phyloP scores from a whole-genome alignment of 176 grass and related monocot species.

The Alloteropsis semialata region DNA sequence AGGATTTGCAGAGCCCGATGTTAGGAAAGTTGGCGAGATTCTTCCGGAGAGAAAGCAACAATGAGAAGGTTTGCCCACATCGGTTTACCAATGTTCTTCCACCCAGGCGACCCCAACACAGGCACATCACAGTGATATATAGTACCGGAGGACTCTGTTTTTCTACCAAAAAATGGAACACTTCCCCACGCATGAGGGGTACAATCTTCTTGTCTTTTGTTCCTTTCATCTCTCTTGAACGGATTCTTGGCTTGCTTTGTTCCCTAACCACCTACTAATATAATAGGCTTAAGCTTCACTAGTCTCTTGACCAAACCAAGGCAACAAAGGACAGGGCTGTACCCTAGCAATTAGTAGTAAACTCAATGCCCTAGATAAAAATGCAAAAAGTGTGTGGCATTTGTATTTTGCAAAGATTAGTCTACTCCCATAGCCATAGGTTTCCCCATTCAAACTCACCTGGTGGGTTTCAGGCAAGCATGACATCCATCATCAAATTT shows the following conservation, averaged over 20 bases:
- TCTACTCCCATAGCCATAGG: not conserved
- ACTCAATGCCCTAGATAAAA: slow-evolving; percentile 18
- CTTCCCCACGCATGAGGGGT: slow-evolving; percentile 32
- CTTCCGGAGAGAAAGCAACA: slow-evolving; percentile 38
- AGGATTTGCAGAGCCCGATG: slow-evolving; percentile 3
- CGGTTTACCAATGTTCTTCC: slow-evolving; percentile 31
- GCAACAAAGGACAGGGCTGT: slow-evolving; percentile 4
- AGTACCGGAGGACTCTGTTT: slow-evolving; percentile 5
- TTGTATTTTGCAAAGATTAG: not conserved
- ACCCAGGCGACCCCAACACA: slow-evolving; percentile 18
- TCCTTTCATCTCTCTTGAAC: slow-evolving; percentile 21
- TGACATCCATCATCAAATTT: not conserved
- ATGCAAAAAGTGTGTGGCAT: not conserved
- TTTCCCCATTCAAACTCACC: not conserved
- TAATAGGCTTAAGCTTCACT: slow-evolving; percentile 16
- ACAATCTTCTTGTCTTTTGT: slow-evolving; percentile 39
- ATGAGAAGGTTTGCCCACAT: slow-evolving; percentile 29
- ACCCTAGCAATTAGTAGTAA: not conserved
- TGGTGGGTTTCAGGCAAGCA: not conserved
- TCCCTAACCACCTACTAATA: slow-evolving; percentile 42
- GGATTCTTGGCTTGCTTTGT: slow-evolving; percentile 36
- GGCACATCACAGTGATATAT: slow-evolving; percentile 2
- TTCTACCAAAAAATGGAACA: slow-evolving; percentile 16
- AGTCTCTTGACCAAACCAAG: slow-evolving; percentile 21
- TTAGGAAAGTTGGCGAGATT: slow-evolving; percentile 23